phyloP scores from a whole-genome alignment of 768 basidiomycete species.

The Baorangia bicolor region DNA sequence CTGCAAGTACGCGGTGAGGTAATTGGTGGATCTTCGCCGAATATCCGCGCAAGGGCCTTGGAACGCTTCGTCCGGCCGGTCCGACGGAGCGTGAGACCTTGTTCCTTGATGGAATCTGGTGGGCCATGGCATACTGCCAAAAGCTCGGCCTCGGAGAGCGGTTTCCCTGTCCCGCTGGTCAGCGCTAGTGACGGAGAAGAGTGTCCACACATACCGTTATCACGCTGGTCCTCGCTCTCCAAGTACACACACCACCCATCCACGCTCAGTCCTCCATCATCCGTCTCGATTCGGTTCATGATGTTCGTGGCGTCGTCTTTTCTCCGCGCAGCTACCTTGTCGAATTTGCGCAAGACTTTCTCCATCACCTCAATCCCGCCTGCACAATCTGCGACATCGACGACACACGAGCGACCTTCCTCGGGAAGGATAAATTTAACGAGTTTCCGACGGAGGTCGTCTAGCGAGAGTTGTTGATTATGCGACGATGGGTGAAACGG shows the following conservation, averaged over 20 bases:
- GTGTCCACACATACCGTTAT: conserved; percentile 42
- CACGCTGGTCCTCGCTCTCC: conserved; percentile 54
- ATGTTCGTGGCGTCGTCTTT: conserved; percentile 44
- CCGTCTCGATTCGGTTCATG: conserved; percentile 58
- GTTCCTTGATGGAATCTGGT: conserved; percentile 74
- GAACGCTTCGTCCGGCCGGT: conserved; percentile 41
- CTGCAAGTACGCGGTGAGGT: too few species aligned
- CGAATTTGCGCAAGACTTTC: conserved; percentile 87
- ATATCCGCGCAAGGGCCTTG: conserved; percentile 44
- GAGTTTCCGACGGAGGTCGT: conserved; percentile 78
- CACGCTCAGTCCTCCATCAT: conserved; percentile 74
- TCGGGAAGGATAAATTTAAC: conserved; percentile 89
- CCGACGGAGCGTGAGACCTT: conserved; percentile 72
- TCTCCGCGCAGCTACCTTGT: conserved; percentile 51
- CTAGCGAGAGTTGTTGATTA: conserved; percentile 51
- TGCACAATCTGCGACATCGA: conserved; percentile 78
- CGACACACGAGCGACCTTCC: conserved; percentile 70
- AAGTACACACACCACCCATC: conserved; percentile 90
- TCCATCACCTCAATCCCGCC: conserved; percentile 87
- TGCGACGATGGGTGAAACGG: conserved; percentile 52
- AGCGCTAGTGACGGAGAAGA: not conserved
- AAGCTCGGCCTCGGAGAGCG: conserved; percentile 79
- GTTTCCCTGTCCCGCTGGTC: conserved; percentile 47
- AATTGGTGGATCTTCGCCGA: conserved; percentile 45
- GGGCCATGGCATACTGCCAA: conserved; percentile 81